Evolutionary conservation across 2,329 filamentous ascomycete genomes (phyloP), one percentile per base, ranked within the genome.

Genomic region (Emmonsia crescens): DNA sequence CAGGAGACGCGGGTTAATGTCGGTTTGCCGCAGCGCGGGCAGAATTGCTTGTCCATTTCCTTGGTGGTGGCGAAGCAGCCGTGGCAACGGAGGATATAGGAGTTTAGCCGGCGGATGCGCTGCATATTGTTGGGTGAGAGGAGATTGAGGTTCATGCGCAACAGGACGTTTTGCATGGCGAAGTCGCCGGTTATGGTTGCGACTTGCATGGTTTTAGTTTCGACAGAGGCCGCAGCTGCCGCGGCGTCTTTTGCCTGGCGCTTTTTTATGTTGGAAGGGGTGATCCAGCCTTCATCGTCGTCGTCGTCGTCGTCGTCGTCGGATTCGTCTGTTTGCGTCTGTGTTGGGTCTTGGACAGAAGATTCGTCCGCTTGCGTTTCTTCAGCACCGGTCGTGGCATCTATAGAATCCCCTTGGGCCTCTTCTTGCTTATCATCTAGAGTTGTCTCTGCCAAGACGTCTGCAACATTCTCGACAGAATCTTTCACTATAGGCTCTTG

Each of bases 181-280:
- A 89, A 97, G 79, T 99, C 94, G 61, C 89, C 91, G 1, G 94
- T 97, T 71, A 97, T 87, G 52, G 93, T 86, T n/a, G 91, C 93
- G 19, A 89, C 90, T 75, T 95, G 87, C 68, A 96, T 87, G 14
- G 84, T 85, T 64, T 83, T 83, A 42, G 83, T 80, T 60, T 84
- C 80, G 1, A 81, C 73, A 63, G 79, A 74, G 57, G 80, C 76
- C 48, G 80, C 76, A 24, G 78, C 74, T 1, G 79, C 74, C 5
- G 76, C 75, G 24, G 80, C 76, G 68, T 93, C 86, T 71, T 85
- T 83, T 63, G 83, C 84, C 77, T 94, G 88, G 71, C 90, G 87
- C 72, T 90, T 89, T 72, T 91, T 89, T 66, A 99, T 83, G 76
- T 97, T 99, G 48, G 87, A 87, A 0, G 93, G 91, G 0, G 94